Evolutionary conservation across 345 rosid species (phyloP), one percentile per base, ranked within the genome.

Genomic region (Euphorbia tirucalli): DNA sequence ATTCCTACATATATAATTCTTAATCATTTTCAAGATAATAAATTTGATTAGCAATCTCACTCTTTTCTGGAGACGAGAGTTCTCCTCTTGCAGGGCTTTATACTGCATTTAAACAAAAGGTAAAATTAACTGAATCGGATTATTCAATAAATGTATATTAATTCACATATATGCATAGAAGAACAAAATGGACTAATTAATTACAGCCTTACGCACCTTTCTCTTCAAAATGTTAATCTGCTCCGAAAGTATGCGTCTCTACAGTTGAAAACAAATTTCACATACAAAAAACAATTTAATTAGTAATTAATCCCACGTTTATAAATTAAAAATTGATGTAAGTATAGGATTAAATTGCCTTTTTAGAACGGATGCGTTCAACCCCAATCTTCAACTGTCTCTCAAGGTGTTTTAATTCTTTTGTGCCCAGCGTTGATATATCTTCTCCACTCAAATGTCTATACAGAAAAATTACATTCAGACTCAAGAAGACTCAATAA

Each of bases 401-500:
- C 65, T 88, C 93, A 0, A 88, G 70, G 57, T 82, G 86, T 71
- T 82, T 86, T 71, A 88, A 59, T 52, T 86, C 93, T 62, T 77
- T 86, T 78, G 83, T 48, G 48, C 74, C 75, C 81, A 88, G 41
- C 43, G 19, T 54, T 7, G 76, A 69, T 55, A 88, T 66, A 62
- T 83, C 89, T 77, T 88, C 88, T 43, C 90, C 93, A 57, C 55
- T 14, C 22, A 82, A 61, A 65, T 88, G 85, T 82, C 93, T 88
- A 11, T 10, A 39, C 18, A 11, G 21, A 6, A 54, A 22, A 11
- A 30, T 32, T 14, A 10, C 7, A 7, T 19, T 7, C 19, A 21
- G 18, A 8, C 41, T 37, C 41, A 37, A 37, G 5, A 37, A 37
- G n/a, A 37, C 8, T 37, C 41, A 44, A 7, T 44, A 13, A 16